A percentile compares a stretch with the other conserved stretches of the same genome.
Conservation (phyloP, 352 stramenopile genomes). For the Phytopythium kandeliae region DNA sequence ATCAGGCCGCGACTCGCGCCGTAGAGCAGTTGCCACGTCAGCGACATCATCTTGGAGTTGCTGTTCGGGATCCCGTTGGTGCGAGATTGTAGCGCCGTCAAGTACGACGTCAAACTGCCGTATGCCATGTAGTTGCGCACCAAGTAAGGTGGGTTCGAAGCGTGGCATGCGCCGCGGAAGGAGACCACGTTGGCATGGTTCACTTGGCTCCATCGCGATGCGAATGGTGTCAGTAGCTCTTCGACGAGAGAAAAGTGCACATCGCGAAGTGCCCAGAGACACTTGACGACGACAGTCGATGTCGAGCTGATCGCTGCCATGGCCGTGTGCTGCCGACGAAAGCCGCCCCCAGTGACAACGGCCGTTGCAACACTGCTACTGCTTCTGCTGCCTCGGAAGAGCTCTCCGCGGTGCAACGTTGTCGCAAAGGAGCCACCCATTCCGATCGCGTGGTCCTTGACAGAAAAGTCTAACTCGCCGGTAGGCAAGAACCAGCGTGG, state of each 20-base stretch:
- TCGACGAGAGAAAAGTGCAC: conserved; percentile 47
- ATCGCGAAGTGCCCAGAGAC: conserved; percentile 35
- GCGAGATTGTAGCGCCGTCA: conserved; percentile 33
- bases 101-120: conserved; percentile 41
- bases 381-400: conserved; percentile 36
- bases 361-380: conserved; percentile 21
- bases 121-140: conserved; percentile 61
- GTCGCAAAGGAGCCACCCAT: conserved; percentile 35
- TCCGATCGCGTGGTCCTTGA: conserved; percentile 24
- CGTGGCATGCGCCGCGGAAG: conserved; percentile 56
- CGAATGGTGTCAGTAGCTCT: conserved; percentile 40
- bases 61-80: conserved; percentile 22
- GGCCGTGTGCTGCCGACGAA: conserved; percentile 1
- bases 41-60: conserved; percentile 25
- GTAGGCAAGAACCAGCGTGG: conserved; percentile 55
- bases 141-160: conserved; percentile 34
- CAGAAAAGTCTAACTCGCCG: conserved; percentile 42
- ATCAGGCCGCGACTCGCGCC: conserved; percentile 50
- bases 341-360: conserved; percentile 1
- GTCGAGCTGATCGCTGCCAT: conserved; percentile 12
- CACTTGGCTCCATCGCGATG: conserved; percentile 38
- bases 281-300: conserved; percentile 51
- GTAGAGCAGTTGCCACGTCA: conserved; percentile 55
- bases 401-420: conserved; percentile 47
- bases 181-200: conserved; percentile 54